These are phyloP conservation scores for Turnera subulata DNA, from an alignment of 345 rosid species.

Conservation along the genomic window DNA sequence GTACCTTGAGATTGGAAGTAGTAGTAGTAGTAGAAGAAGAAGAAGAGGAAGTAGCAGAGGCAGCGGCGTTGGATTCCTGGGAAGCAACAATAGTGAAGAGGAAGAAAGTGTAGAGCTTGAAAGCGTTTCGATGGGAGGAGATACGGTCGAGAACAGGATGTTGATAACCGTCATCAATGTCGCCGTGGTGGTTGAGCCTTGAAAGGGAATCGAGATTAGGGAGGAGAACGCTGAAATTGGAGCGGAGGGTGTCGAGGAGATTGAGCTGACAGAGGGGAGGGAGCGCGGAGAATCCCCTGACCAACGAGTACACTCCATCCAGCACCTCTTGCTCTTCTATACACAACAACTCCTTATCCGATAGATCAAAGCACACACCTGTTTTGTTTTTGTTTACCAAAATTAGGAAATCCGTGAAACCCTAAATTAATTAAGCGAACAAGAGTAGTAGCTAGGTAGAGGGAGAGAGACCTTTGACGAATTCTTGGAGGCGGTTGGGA, in stretches of 20 bases:
- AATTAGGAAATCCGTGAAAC: not conserved
- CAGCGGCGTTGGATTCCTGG: slow-evolving; percentile 46
- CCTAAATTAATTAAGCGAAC: not conserved
- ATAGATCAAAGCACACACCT: slow-evolving; percentile 90
- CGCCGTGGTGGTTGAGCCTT: slow-evolving; percentile 49
- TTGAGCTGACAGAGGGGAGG: slow-evolving; percentile 55
- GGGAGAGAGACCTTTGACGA: slow-evolving; percentile 90
- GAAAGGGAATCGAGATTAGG: slow-evolving; percentile 85
- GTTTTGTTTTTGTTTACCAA: not conserved
- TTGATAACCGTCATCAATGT: not conserved
- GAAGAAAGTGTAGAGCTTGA: slow-evolving; percentile 83
- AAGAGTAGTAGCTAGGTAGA: not conserved
- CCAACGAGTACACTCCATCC: slow-evolving; percentile 76
- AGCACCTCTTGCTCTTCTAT: slow-evolving; percentile 83
- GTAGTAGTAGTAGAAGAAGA: slow-evolving; percentile 21
- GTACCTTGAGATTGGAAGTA: slow-evolving; percentile 76
- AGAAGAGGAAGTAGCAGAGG: slow-evolving; percentile 7
- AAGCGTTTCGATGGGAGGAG: slow-evolving; percentile 79
- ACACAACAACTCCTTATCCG: slow-evolving; percentile 85
- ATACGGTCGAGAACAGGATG: slow-evolving; percentile 48
- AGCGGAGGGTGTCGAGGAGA: slow-evolving; percentile 76
- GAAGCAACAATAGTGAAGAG: slow-evolving; percentile 53
- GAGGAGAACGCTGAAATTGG: slow-evolving; percentile 88
- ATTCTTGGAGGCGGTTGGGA: slow-evolving; percentile 68
- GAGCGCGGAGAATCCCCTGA: slow-evolving; percentile 49